Evolutionary conservation across 805 yeast species (phyloP).

Genomic region (Wickerhamiella occidentalis): DNA sequence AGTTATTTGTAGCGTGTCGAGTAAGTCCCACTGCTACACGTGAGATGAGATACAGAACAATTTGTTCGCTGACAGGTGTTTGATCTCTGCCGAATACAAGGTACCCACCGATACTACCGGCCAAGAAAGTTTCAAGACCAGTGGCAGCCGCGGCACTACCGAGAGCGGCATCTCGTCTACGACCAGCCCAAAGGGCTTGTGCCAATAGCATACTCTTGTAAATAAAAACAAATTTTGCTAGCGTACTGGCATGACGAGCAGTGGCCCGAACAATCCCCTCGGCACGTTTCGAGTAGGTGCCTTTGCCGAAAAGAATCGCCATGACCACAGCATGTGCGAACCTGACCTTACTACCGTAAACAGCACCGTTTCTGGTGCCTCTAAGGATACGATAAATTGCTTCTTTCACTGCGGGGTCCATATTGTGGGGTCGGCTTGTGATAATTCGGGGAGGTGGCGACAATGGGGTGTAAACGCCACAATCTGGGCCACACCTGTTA

Average conservation of each 20-base stretch:
- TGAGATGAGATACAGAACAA: slow-evolving; percentile 61
- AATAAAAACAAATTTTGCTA: slow-evolving; percentile 44
- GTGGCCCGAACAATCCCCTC: slow-evolving; percentile 41
- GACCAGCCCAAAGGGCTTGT: slow-evolving; percentile 23
- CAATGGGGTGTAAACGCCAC: neutral
- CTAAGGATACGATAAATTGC: slow-evolving; percentile 18
- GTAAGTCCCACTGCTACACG: slow-evolving; percentile 49
- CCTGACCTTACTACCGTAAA: slow-evolving; percentile 50
- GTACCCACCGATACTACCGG: slow-evolving; percentile 33
- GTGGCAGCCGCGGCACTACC: slow-evolving; percentile 15
- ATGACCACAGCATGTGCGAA: slow-evolving; percentile 56
- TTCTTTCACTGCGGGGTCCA: slow-evolving; percentile 12
- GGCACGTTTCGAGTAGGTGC: slow-evolving; percentile 34
- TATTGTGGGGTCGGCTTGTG: slow-evolving; percentile 5
- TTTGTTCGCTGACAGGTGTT: slow-evolving; percentile 50
- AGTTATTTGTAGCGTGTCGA: slow-evolving; percentile 21
- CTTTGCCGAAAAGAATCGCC: slow-evolving; percentile 42
- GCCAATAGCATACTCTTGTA: slow-evolving; percentile 34
- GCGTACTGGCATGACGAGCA: slow-evolving; percentile 40
- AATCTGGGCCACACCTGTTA: no score
- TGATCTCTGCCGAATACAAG: slow-evolving; percentile 31
- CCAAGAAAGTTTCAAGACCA: slow-evolving; percentile 23
- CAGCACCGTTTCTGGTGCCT: slow-evolving; percentile 38
- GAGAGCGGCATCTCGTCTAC: slow-evolving; percentile 12
- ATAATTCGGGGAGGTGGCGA: neutral